phyloP scores from a whole-genome alignment of 2,329 filamentous ascomycete genomes.

The Cercospora sp. region DNA sequence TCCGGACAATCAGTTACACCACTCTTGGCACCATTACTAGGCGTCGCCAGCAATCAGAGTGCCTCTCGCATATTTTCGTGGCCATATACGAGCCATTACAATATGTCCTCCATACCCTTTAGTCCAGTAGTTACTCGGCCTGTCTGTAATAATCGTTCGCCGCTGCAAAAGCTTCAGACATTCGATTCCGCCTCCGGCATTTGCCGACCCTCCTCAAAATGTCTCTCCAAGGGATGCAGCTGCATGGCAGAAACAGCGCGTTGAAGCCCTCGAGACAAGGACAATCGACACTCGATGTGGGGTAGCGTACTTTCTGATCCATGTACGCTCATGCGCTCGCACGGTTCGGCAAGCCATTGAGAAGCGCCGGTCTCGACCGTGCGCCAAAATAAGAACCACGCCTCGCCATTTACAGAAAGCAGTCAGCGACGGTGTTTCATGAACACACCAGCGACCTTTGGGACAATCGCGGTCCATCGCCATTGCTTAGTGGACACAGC shows the following conservation, averaged over 20 bases:
- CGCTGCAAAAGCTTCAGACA: not conserved
- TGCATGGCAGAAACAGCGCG: not conserved
- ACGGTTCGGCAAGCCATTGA: not conserved
- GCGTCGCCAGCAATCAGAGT: not conserved
- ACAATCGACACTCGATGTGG: constrained; percentile 5
- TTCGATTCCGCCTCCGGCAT: not conserved
- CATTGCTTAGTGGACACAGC: constrained; percentile 4
- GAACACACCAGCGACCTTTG: not conserved
- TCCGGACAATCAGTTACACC: constrained; percentile 2
- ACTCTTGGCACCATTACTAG: not conserved
- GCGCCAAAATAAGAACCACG: constrained; percentile 14
- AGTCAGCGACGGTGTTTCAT: constrained; percentile 15
- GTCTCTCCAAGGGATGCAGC: not conserved
- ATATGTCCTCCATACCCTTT: not conserved
- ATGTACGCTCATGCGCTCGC: constrained; percentile 7
- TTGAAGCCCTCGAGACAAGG: not conserved
- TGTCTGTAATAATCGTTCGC: not conserved
- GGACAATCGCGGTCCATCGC: constrained; percentile 8
- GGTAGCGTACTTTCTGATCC: constrained; percentile 5
- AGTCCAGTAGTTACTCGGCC: not conserved
- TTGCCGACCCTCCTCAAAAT: not conserved
- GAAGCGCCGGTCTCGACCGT: constrained; percentile 8
- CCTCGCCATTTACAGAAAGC: constrained; percentile 1
- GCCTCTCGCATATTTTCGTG: not conserved
- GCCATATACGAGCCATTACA: not conserved